Conservation (phyloP, 176 grass and related monocot genomes). For the Neostapfia colusana region DNA sequence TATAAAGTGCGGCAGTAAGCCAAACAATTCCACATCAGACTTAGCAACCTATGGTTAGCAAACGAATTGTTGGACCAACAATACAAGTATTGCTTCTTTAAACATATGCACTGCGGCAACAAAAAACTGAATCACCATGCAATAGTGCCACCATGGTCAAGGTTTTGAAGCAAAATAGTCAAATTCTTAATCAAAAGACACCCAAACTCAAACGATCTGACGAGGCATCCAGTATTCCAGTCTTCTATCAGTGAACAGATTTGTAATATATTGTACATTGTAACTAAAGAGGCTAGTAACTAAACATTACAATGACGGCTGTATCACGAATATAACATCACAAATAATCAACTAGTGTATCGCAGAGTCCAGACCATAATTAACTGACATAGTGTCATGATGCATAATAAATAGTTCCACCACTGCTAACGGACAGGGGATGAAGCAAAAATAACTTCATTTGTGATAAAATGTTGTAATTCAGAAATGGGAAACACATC, state of each 20-base stretch:
- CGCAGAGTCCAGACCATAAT: background rate
- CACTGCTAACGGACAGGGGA: background rate
- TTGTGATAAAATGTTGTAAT: background rate
- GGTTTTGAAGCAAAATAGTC: no score
- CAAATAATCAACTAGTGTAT: conserved; percentile 3
- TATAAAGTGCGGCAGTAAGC: background rate
- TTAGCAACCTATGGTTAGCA: background rate
- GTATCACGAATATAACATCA: background rate
- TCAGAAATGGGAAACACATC: background rate
- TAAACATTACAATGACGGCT: background rate
- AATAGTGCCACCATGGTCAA: no score
- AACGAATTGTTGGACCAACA: background rate
- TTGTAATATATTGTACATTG: no score
- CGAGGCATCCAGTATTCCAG: background rate
- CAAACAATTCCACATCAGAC: background rate
- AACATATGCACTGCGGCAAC: no score
- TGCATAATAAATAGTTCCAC: background rate
- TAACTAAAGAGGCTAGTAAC: background rate
- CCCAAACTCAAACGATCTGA: background rate
- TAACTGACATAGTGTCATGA: background rate
- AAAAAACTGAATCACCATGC: no score
- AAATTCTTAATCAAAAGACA: background rate
- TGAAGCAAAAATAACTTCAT: background rate
- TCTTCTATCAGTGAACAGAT: conserved; percentile 6
- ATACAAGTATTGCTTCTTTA: background rate